Conservation (phyloP, 345 rosid genomes). For the Kandelia obovata region DNA sequence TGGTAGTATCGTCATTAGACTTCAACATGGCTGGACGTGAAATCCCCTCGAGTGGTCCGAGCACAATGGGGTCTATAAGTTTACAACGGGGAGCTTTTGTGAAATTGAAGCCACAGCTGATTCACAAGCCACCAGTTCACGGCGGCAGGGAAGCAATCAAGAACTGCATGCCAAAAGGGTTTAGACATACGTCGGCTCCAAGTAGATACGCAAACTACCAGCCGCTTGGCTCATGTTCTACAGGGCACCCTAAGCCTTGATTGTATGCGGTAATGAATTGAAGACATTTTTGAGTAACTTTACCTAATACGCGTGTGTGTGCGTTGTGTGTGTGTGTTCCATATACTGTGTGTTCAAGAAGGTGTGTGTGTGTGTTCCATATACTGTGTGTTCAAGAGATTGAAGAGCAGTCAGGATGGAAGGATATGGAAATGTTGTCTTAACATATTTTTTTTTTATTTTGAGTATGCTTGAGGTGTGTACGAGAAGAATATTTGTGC, state of each 20-base stretch:
- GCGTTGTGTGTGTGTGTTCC: too few relatives aligned
- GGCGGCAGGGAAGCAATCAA: constrained; percentile 40
- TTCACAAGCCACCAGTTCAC: constrained; percentile 28
- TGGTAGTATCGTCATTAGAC: constrained; percentile 11
- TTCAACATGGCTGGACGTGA: constrained; percentile 33
- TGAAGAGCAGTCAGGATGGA: neutral
- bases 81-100: constrained; percentile 23
- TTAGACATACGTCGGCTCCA: constrained; percentile 67
- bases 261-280: neutral
- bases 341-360: neutral
- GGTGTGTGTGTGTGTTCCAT: too few relatives aligned
- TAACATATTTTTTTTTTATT: too few relatives aligned
- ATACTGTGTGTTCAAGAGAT: neutral
- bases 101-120: constrained; percentile 41
- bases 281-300: too few relatives aligned
- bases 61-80: constrained; percentile 53
- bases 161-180: constrained; percentile 82
- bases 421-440: neutral
- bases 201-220: constrained; percentile 75
- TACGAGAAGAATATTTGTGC: too few relatives aligned
- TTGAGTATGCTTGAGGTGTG: too few relatives aligned
- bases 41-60: constrained; percentile 57
- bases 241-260: constrained; percentile 6
- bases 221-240: constrained; percentile 57
- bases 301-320: too few relatives aligned